Evolutionary conservation across 495 filamentous ascomycete species (phyloP).

Genomic region (Aspergillus sparsus): DNA sequence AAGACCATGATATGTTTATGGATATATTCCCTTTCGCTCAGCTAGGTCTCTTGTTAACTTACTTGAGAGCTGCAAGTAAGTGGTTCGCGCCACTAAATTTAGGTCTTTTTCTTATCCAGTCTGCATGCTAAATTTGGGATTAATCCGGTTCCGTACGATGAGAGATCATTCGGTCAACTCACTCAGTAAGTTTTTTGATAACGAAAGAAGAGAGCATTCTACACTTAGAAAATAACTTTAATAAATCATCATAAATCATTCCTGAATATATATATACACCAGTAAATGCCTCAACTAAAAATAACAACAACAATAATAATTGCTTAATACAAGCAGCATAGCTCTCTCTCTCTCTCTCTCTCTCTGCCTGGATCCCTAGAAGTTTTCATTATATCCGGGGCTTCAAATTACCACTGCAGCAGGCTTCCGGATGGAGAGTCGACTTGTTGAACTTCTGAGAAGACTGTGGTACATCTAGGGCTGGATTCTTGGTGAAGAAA

Average conservation of each 20-base stretch:
- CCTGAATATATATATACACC: background rate
- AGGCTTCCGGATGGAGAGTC: slow-evolving; percentile 38
- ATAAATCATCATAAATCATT: background rate
- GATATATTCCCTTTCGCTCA: background rate
- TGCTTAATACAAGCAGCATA: background rate
- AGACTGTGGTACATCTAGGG: slow-evolving; percentile 67
- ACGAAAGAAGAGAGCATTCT: background rate
- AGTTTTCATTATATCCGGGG: slow-evolving; percentile 38
- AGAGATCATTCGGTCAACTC: too few relatives aligned
- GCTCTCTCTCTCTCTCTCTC: background rate
- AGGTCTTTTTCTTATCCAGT: too few relatives aligned
- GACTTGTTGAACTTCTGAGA: slow-evolving; percentile 45
- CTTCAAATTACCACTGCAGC: slow-evolving; percentile 33
- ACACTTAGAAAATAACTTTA: background rate
- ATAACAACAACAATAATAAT: background rate
- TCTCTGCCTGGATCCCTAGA: background rate
- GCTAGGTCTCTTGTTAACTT: background rate
- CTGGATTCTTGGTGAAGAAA: slow-evolving; percentile 75
- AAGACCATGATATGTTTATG: slow-evolving; percentile 19
- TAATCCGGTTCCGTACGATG: too few relatives aligned
- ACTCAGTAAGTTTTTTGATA: too few relatives aligned
- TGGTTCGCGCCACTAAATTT: too few relatives aligned
- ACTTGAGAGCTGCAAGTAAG: background rate
- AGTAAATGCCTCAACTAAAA: background rate
- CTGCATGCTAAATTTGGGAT: too few relatives aligned